Evolutionary conservation across 495 filamentous ascomycete genomes (phyloP).

Genomic region (Penicillium egyptiacum): DNA sequence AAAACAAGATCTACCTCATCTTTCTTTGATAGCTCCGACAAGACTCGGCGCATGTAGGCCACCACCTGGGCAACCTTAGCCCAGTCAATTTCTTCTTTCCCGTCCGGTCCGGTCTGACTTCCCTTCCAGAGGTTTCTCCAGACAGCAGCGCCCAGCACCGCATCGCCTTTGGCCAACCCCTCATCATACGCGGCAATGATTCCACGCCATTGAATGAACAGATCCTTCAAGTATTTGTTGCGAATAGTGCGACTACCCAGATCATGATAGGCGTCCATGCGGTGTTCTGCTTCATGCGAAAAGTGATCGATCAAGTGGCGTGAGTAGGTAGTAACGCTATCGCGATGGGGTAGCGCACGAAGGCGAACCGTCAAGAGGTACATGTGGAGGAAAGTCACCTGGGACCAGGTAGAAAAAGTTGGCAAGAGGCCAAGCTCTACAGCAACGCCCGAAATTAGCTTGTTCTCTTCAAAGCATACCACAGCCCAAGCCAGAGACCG

Average conservation of each 20-base stretch:
- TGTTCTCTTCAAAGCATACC: background rate
- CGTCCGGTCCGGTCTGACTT: conserved; percentile 38
- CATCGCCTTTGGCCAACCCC: conserved; percentile 77
- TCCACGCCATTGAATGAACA: conserved; percentile 90
- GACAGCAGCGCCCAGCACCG: conserved; percentile 80
- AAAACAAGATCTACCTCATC: conserved; percentile 56
- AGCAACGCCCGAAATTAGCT: background rate
- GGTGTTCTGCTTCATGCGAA: conserved; percentile 86
- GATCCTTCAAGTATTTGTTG: conserved; percentile 85
- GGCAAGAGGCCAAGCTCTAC: conserved; percentile 63
- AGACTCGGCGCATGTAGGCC: conserved; percentile 69
- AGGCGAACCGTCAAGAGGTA: conserved; percentile 88
- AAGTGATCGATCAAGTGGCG: conserved; percentile 87
- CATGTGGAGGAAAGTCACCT: conserved; percentile 93
- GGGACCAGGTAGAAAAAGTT: conserved; percentile 93
- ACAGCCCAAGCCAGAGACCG: conserved; percentile 1
- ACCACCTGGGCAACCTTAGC: conserved; percentile 70
- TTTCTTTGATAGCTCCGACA: conserved; percentile 63
- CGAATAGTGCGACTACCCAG: conserved; percentile 63
- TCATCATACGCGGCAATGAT: conserved; percentile 83
- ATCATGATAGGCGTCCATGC: conserved; percentile 74
- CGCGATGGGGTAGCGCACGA: conserved; percentile 64
- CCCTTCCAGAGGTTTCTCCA: conserved; percentile 94
- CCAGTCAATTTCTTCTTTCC: conserved; percentile 61
- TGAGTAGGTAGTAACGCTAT: conserved; percentile 60